Base-by-base conservation (phyloP, 495 filamentous ascomycete species). In the Aspergillus conjunctus region DNA sequence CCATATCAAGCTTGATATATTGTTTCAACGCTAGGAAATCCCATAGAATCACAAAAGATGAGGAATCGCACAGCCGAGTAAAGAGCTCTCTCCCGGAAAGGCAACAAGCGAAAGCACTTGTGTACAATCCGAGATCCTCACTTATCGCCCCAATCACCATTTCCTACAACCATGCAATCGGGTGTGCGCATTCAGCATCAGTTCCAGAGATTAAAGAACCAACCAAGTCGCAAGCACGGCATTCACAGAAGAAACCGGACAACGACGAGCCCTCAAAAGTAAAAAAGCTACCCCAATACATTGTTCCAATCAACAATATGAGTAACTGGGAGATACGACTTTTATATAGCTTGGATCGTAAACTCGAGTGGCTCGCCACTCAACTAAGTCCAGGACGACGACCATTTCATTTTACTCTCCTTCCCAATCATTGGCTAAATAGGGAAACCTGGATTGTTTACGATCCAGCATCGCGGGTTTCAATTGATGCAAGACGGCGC, bases 401-500 rank as follows among this genome's bases (percentile, higher is more conserved):
- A 53, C 72, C 76, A 5, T 80, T 72, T 54, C 76, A 79, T 50
- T 79, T 80, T 54, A 61, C 74, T 12, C 56, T 74, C 20, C 72
- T 80, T 37, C 68, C 76, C 26, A 79, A 78, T 34, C 77, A 79
- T 56, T 80, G 76, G 76, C 34, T 79, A 26, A 80, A 78, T 46
- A 66, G 58, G 43, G 67, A 71, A 30, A 77, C 75, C 6, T 77
- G 75, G 76, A 44, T 77, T 22, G 74, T 80, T 20, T 70, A 68
- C 54, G 74, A 78, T 49, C 74, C 75, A 7, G 54, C 70, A 26
- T 77, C 74, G 21, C 68, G 78, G 44, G 67, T 76, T n/a, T 51
- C 72, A 7, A 66, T 59, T 10, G 69, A 79, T 44, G 55, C 58
- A 34, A 69, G 71, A 56, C 66, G 78, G 49, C 63, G 59, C 6